A percentile compares a stretch with the other conserved stretches of the same genome.
phyloP scores from a whole-genome alignment of 2,329 filamentous ascomycete species.

The Alternaria burnsii region DNA sequence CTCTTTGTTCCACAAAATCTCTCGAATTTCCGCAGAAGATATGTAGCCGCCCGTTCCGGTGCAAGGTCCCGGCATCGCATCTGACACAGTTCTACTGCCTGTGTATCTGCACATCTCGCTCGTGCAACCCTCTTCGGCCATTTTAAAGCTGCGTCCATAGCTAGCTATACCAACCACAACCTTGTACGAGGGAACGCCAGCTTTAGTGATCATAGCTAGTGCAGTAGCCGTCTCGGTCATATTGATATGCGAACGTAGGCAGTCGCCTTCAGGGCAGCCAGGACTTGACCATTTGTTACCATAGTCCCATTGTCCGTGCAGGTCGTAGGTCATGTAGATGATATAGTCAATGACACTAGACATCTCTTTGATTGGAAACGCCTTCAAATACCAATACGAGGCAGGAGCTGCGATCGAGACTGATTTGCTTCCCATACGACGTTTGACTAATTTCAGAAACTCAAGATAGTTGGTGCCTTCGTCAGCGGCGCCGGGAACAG shows the following conservation, averaged over 20 bases:
- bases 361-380: constrained; percentile 32
- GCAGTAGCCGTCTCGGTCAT: constrained; percentile 47
- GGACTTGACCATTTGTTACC: constrained; percentile 37
- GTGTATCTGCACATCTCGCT: constrained; percentile 47
- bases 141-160: constrained; percentile 50
- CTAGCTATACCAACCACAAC: constrained; percentile 46
- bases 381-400: constrained; percentile 43
- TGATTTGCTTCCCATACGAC: constrained; percentile 6
- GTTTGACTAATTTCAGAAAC: constrained; percentile 25
- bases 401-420: constrained; percentile 40
- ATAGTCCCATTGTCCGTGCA: constrained; percentile 56
- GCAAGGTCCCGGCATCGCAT: constrained; percentile 47
- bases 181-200: constrained; percentile 39
- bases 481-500: too few species aligned
- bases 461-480: constrained; percentile 42
- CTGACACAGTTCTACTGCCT: constrained; percentile 35
- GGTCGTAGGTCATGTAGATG: constrained; percentile 47
- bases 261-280: constrained; percentile 43
- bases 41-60: constrained; percentile 54
- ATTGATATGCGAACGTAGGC: constrained; percentile 50
- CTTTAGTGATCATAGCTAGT: constrained; percentile 53
- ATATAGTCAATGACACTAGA: constrained; percentile 36
- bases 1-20: neutral
- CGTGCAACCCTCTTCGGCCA: constrained; percentile 45
- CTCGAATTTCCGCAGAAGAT: constrained; percentile 51